Conservation (phyloP, 2,329 filamentous ascomycete species). For the Claviceps arundinis region DNA sequence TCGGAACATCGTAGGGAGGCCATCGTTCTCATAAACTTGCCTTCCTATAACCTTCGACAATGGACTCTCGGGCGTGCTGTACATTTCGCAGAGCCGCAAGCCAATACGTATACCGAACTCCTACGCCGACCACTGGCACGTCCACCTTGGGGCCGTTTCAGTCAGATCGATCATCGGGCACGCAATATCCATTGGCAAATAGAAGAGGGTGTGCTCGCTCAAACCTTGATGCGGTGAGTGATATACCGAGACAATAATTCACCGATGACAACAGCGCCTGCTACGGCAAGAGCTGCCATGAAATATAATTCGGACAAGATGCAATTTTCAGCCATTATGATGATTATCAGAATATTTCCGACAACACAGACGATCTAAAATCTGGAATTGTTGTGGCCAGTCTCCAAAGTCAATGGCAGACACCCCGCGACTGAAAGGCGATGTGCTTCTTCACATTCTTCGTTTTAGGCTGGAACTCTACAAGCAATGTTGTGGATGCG, state of each 20-base stretch:
- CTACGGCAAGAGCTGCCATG: neutral
- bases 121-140: conserved; percentile 6
- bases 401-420: no score
- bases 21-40: neutral
- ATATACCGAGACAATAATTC: conserved; percentile 1
- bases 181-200: no score
- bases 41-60: conserved; percentile 7
- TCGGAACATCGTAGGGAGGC: no score
- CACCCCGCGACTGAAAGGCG: no score
- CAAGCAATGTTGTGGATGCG: no score
- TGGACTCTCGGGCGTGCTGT: conserved; percentile 5
- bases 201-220: no score
- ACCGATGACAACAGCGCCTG: conserved; percentile 1
- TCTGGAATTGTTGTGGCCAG: no score
- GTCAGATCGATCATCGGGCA: no score
- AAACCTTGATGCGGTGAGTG: no score
- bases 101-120: conserved; percentile 7
- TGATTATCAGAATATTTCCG: neutral
- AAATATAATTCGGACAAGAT: neutral
- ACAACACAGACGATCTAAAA: no score
- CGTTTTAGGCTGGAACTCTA: no score
- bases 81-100: conserved; percentile 7
- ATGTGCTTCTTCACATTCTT: no score
- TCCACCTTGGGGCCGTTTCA: conserved; percentile 3
- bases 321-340: neutral